Evolutionary conservation across 768 basidiomycete genomes (phyloP).

Genomic region (Botryobasidium botryosum): DNA sequence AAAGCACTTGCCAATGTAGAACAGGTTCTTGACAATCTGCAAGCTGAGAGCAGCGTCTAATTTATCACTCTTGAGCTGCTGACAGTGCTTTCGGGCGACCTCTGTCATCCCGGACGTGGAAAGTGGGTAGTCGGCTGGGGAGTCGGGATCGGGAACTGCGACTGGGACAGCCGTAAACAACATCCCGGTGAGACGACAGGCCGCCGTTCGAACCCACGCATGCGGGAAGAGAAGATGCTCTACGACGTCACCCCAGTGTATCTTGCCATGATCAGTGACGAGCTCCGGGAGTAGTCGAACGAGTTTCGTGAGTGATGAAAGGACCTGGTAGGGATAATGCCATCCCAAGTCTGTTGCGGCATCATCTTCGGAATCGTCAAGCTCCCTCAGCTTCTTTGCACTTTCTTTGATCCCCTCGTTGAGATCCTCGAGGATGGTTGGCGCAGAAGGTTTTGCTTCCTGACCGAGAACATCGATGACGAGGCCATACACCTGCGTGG

Average conservation of each 20-base stretch:
- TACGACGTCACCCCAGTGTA: constrained; percentile 48
- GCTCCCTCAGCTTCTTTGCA: constrained; percentile 23
- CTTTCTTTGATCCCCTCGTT: constrained; percentile 31
- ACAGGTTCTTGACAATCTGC: constrained; percentile 85
- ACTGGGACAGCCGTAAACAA: constrained; percentile 42
- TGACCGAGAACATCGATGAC: constrained; percentile 47
- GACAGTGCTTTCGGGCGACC: constrained; percentile 51
- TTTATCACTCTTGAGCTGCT: constrained; percentile 68
- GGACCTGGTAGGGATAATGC: constrained; percentile 67
- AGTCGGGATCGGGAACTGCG: constrained; percentile 21
- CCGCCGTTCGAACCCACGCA: constrained; percentile 77
- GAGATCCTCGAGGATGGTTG: constrained; percentile 40
- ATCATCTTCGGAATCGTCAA: constrained; percentile 22
- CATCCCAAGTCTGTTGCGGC: constrained; percentile 46
- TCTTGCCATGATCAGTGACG: constrained; percentile 15
- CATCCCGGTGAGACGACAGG: constrained; percentile 57
- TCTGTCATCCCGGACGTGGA: constrained; percentile 43
- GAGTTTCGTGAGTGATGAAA: constrained; percentile 49
- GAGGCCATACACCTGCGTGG: constrained; percentile 70
- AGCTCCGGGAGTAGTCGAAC: constrained; percentile 29
- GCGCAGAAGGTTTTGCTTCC: constrained; percentile 28
- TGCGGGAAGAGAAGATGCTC: constrained; percentile 74
- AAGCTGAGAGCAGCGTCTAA: constrained; percentile 54
- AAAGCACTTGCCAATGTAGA: constrained; percentile 83
- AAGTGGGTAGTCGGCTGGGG: constrained; percentile 27